Base-by-base conservation (phyloP, 306 rosid genomes). In the Chamaecrista fasciculata region DNA sequence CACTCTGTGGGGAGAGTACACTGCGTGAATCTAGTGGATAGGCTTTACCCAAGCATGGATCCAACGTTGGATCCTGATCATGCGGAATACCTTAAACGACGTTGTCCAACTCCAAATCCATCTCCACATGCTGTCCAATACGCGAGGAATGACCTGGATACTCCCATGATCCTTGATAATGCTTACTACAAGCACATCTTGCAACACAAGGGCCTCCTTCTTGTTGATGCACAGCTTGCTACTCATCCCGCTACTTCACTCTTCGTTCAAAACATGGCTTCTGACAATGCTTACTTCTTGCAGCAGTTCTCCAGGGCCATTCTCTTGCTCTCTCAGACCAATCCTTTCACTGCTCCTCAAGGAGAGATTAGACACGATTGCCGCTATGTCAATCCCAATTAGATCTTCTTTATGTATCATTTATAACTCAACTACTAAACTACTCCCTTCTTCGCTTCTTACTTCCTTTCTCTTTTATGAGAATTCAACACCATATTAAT, bases 1-100 rank as follows among this genome's bases (percentile, higher is more conserved):
- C 97, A 91, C 67, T 95, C 99, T 0, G 95, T 89, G 2, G 97
- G 99, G 9, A 84, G 96, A 68, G 85, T 83, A 20, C 99, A 91
- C 36, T 95, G 96, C 56, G 52, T 34, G 40, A 89, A 89, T 34
- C 25, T 91, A 0, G 97, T 87, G 0, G 80, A 85, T 0, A 82
- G 97, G 26, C 77, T 91, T 2, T 91, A 95, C 77, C 97, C 99
- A 0, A 81, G 81, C 0, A 82, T 84, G 4, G 96, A 94, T 62
- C 72, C 87, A 9, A 82, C 88, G 0, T 43, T 89, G 29, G 80
- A 95, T 23, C 92, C 89, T 0, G 20, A 77, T 50, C 76, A 89
- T 4, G 95, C 95, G 0, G 33, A 43, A 25, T 91, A 95, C 76
- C 70, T 95, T 11, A 91, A 84, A 51, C 76, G 62, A 0, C 78